Conservation (phyloP, 1,284 basidiomycete species). For the Psilocybe mexicana region DNA sequence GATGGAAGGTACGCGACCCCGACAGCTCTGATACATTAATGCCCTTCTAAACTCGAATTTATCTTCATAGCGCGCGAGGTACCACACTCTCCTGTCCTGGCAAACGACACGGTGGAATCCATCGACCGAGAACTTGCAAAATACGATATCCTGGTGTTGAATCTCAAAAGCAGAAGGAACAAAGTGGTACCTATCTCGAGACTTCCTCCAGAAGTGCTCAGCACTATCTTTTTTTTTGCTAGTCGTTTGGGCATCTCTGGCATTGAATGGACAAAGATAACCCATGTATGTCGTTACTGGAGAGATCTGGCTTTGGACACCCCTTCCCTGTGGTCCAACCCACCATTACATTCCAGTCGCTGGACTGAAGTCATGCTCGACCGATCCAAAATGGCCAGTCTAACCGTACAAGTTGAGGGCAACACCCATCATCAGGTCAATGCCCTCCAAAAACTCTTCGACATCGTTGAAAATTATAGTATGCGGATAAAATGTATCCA, state of each 20-base stretch:
- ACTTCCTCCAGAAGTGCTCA: background rate
- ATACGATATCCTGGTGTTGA: background rate
- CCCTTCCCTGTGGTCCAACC: background rate
- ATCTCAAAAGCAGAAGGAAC: background rate
- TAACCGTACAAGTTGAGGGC: background rate
- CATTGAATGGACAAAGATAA: background rate
- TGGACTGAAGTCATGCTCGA: background rate
- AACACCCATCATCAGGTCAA: background rate
- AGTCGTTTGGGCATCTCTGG: background rate
- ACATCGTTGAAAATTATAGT: background rate
- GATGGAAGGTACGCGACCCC: too few species aligned
- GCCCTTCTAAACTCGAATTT: background rate
- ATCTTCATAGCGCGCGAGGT: too few species aligned
- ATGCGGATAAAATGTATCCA: background rate
- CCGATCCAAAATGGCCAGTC: background rate
- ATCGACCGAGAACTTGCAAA: background rate
- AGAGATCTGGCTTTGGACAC: background rate
- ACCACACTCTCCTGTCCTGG: too few species aligned
- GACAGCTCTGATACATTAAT: too few species aligned
- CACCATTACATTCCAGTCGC: background rate
- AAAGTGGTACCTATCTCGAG: background rate
- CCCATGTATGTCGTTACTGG: background rate
- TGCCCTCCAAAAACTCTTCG: background rate
- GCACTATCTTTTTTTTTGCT: background rate
- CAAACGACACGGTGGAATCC: background rate